Conservation (phyloP, 2,329 filamentous ascomycete species). For the Colletotrichum somersetense region DNA sequence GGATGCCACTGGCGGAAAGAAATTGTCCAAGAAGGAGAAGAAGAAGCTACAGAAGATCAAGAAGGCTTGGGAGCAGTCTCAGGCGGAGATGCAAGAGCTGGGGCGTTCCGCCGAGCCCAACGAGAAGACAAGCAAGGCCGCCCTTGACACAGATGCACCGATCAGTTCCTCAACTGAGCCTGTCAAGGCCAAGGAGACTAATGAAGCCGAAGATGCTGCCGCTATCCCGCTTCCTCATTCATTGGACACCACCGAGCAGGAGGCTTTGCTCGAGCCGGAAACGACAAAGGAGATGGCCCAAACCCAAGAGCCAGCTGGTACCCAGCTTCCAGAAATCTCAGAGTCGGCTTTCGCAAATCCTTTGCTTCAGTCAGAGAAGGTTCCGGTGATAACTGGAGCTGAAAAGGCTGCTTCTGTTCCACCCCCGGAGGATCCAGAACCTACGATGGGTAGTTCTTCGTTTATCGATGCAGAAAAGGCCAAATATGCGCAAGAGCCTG, state of each 20-base stretch:
- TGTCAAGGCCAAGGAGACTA: background rate
- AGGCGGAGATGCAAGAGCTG: constrained; percentile 31
- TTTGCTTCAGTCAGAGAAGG: constrained; percentile 3
- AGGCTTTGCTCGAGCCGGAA: background rate
- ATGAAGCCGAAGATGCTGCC: background rate
- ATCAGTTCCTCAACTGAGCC: background rate
- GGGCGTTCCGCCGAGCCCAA: constrained; percentile 22
- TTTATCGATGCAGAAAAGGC: background rate
- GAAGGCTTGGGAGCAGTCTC: constrained; percentile 36
- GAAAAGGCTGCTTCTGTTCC: constrained; percentile 4
- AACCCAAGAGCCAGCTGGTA: background rate
- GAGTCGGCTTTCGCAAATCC: background rate
- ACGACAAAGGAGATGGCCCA: background rate
- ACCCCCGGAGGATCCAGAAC: background rate
- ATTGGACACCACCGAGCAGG: background rate
- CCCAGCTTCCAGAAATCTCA: background rate
- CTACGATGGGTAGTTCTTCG: background rate
- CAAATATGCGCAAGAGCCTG: constrained; percentile 1
- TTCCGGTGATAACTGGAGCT: background rate
- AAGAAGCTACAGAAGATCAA: constrained; percentile 44
- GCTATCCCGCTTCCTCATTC: background rate
- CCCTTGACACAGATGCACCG: constrained; percentile 11
- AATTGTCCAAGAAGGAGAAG: constrained; percentile 46
- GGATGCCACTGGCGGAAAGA: constrained; percentile 11
- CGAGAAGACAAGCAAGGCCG: constrained; percentile 15